Percentiles rank a stretch among this genome's conserved stretches.
phyloP scores from a whole-genome alignment of 2,329 filamentous ascomycete genomes.

The Colletotrichum salicis region DNA sequence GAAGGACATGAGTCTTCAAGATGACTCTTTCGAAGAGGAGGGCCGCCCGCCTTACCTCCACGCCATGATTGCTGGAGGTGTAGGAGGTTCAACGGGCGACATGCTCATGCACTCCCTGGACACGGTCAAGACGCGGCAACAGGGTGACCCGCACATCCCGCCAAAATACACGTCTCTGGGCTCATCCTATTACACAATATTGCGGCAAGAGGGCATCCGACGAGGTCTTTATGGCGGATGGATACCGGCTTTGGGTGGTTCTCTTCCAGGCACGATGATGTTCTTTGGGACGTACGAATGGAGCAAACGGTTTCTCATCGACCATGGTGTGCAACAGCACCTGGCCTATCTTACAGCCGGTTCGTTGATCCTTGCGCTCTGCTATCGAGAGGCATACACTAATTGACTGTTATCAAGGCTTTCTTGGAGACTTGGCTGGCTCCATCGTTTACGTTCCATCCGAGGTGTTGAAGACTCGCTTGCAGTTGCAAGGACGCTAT shows the following conservation, averaged over 20 bases:
- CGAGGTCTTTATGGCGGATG: slow-evolving; percentile 94
- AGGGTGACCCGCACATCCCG: slow-evolving; percentile 92
- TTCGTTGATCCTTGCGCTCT: slow-evolving; percentile 49
- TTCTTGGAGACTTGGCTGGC: slow-evolving; percentile 90
- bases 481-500: slow-evolving; percentile 93
- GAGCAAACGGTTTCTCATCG: slow-evolving; percentile 90
- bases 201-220: slow-evolving; percentile 87
- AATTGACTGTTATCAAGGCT: slow-evolving; percentile 64
- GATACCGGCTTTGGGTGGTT: slow-evolving; percentile 87
- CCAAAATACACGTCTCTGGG: slow-evolving; percentile 92
- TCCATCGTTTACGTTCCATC: slow-evolving; percentile 96
- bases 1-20: slow-evolving; percentile 33
- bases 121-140: slow-evolving; percentile 97
- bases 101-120: slow-evolving; percentile 99
- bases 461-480: slow-evolving; percentile 95
- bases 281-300: slow-evolving; percentile 98
- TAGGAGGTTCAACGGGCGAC: slow-evolving; percentile 93
- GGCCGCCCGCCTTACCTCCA: slow-evolving; percentile 57
- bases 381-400: not conserved
- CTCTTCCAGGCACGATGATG: slow-evolving; percentile 90
- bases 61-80: slow-evolving; percentile 92
- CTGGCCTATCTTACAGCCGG: slow-evolving; percentile 88
- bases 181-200: slow-evolving; percentile 91
- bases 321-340: slow-evolving; percentile 82
- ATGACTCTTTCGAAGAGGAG: slow-evolving; percentile 53